Conservation (phyloP, 2,329 filamentous ascomycete genomes). For the Seiridium cupressi region DNA sequence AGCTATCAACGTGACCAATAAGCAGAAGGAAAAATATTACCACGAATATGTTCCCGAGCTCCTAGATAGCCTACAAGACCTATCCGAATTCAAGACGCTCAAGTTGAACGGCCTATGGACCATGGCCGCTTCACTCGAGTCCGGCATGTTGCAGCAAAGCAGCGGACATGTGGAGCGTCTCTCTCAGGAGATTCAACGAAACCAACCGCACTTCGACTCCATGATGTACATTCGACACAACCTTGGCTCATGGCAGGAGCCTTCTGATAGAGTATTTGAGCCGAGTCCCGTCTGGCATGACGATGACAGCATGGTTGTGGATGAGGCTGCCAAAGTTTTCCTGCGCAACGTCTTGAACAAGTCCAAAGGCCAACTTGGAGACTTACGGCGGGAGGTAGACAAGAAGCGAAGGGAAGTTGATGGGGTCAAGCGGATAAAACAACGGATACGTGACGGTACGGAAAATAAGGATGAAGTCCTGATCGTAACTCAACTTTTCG, state of each 20-base stretch:
- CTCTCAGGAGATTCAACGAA: conserved; percentile 78
- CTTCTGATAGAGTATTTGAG: conserved; percentile 81
- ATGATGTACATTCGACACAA: conserved; percentile 99
- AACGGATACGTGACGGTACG: conserved; percentile 75
- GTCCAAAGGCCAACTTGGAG: conserved; percentile 79
- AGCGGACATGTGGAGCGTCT: conserved; percentile 71
- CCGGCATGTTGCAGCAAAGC: conserved; percentile 73
- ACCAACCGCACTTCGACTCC: conserved; percentile 85
- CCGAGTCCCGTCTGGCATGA: conserved; percentile 97
- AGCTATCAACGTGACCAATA: conserved; percentile 93
- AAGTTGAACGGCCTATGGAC: conserved; percentile 87
- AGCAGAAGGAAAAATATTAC: conserved; percentile 96
- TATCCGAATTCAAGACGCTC: conserved; percentile 82
- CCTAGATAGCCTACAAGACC: conserved; percentile 88
- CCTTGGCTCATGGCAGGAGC: conserved; percentile 77
- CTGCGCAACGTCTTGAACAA: conserved; percentile 89
- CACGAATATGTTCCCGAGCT: conserved; percentile 94
- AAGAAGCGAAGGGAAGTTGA: conserved; percentile 86
- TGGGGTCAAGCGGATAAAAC: conserved; percentile 67
- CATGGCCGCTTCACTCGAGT: conserved; percentile 75
- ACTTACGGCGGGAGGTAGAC: conserved; percentile 79
- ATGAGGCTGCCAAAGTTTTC: conserved; percentile 86
- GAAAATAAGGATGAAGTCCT: conserved; percentile 89
- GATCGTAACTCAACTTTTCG: conserved; percentile 79
- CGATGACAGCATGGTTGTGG: conserved; percentile 79